These are phyloP conservation scores for Solidago caesia DNA, from an alignment of 129 eudicot species.

Conservation along the genomic window DNA sequence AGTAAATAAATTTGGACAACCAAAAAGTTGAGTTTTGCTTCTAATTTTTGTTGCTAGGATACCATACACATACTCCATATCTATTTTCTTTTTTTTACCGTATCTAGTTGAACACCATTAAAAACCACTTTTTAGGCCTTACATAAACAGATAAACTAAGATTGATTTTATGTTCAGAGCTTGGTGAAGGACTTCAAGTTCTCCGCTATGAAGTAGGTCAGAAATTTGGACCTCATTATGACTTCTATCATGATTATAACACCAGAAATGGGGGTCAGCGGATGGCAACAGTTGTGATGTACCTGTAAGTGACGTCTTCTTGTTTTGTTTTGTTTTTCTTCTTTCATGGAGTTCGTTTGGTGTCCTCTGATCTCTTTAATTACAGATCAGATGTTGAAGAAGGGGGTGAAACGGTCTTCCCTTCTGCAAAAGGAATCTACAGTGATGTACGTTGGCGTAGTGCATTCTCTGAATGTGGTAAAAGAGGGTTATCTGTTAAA, in stretches of 20 bases:
- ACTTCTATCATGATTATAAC: constrained; percentile 15
- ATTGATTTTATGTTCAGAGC: background rate
- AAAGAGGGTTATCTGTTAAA: constrained; percentile 12
- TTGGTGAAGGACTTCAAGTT: constrained; percentile 16
- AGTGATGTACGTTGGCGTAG: constrained; percentile 14
- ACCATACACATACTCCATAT: no score
- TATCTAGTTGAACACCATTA: no score
- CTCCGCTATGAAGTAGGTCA: constrained; percentile 16
- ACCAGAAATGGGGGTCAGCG: constrained; percentile 15
- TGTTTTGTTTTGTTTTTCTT: background rate
- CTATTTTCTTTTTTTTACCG: no score
- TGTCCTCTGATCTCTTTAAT: background rate
- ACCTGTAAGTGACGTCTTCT: background rate
- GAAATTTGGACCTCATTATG: constrained; percentile 13
- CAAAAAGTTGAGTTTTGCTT: background rate
- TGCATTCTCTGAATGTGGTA: constrained; percentile 13
- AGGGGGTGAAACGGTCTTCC: constrained; percentile 12
- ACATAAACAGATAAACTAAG: background rate
- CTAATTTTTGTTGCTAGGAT: background rate
- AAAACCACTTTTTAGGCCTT: background rate
- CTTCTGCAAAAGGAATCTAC: constrained; percentile 6
- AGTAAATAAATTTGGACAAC: background rate
- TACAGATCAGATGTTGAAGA: constrained; percentile 22
- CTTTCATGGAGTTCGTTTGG: background rate
- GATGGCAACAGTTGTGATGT: constrained; percentile 13